Evolutionary conservation across 2,329 filamentous ascomycete species (phyloP).

Genomic region (Fusarium sulawesiense): DNA sequence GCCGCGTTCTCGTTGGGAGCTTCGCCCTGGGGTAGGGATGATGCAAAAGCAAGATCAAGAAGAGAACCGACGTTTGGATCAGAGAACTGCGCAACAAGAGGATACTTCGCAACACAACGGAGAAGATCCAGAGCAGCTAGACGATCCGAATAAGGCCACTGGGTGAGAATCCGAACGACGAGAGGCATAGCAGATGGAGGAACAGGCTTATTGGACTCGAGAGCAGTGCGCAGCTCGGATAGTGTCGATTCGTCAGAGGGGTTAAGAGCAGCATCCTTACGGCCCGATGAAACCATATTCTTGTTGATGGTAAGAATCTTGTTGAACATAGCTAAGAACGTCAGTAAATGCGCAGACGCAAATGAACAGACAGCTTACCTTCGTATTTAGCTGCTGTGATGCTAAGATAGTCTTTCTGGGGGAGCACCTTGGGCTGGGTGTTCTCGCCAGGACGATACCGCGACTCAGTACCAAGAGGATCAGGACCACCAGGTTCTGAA

Average conservation of each 20-base stretch:
- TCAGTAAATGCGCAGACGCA: neutral
- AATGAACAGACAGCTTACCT: conserved; percentile 50
- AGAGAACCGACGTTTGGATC: conserved; percentile 67
- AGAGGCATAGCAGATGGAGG: conserved; percentile 67
- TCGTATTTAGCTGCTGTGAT: conserved; percentile 80
- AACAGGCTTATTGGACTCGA: conserved; percentile 69
- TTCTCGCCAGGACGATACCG: conserved; percentile 77
- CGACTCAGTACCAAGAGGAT: conserved; percentile 82
- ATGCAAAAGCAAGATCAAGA: conserved; percentile 64
- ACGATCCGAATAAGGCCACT: conserved; percentile 84
- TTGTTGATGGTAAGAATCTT: conserved; percentile 82
- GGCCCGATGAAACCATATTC: conserved; percentile 74
- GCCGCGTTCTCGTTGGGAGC: conserved; percentile 79
- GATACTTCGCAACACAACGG: conserved; percentile 79
- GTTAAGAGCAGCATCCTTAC: conserved; percentile 80
- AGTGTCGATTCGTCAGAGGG: conserved; percentile 75
- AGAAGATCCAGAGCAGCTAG: conserved; percentile 88
- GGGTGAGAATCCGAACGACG: conserved; percentile 76
- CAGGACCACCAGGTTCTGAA: conserved; percentile 64
- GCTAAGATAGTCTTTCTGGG: conserved; percentile 81
- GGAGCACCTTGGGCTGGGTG: conserved; percentile 70
- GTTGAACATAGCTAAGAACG: conserved; percentile 71
- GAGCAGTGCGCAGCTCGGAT: conserved; percentile 67
- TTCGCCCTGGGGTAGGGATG: conserved; percentile 58
- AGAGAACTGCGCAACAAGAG: conserved; percentile 71